A percentile compares a stretch with the other conserved stretches of the same genome.
Evolutionary conservation across 306 rosid genomes (phyloP).

Genomic region (Lotus japonicus): DNA sequence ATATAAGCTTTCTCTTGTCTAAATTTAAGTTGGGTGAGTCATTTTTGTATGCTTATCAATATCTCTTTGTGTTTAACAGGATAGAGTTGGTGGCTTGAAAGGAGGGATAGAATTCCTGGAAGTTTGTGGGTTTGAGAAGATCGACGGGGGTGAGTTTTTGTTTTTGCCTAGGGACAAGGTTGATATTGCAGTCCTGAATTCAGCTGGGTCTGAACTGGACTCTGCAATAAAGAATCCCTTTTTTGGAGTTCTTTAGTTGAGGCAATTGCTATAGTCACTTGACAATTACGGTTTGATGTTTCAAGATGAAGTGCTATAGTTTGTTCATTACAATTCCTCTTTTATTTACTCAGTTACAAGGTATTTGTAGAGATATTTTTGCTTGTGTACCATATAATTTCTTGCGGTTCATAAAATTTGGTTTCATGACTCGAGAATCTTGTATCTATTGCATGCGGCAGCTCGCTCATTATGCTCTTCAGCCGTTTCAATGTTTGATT

Average conservation of each 20-base stretch:
- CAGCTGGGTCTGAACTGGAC: constrained; percentile 82
- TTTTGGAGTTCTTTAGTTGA: constrained; percentile 68
- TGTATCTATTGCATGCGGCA: neutral
- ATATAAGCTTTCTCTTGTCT: neutral
- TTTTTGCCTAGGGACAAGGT: constrained; percentile 71
- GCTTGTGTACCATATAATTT: neutral
- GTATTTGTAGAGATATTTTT: neutral
- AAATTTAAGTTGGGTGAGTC: neutral
- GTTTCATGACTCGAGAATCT: neutral
- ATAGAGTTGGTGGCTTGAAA: constrained; percentile 74
- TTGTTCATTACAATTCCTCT: constrained; percentile 1
- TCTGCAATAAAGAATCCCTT: constrained; percentile 95
- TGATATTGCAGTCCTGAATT: constrained; percentile 63
- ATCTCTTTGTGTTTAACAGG: constrained; percentile 43
- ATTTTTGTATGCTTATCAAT: neutral
- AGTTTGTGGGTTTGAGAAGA: constrained; percentile 86
- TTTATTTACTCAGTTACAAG: neutral
- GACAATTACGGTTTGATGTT: constrained; percentile 12
- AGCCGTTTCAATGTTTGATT: too few relatives aligned
- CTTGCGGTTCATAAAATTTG: neutral
- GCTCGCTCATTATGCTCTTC: too few relatives aligned
- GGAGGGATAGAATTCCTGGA: constrained; percentile 89
- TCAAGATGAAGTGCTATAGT: neutral
- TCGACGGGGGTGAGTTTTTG: constrained; percentile 68
- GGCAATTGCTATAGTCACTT: constrained; percentile 10